Evolutionary conservation across 225 moss, liverwort and hornwort species (phyloP).

Genomic region (Takakia lepidozioides): DNA sequence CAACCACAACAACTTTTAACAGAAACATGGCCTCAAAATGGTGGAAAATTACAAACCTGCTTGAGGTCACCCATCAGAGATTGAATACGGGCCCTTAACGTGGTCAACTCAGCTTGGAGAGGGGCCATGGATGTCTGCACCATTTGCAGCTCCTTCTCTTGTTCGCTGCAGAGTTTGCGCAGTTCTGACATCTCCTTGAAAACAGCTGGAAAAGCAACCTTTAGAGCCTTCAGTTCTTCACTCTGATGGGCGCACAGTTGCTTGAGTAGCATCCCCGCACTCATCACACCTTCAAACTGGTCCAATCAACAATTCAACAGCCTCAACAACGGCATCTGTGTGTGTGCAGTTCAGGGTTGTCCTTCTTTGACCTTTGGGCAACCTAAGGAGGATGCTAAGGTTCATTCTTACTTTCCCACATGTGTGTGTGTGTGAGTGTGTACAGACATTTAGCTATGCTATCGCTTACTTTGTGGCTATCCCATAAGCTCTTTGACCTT

Average conservation of each 20-base stretch:
- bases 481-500: too few species aligned
- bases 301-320: too few species aligned
- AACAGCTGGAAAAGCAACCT: conserved; percentile 38
- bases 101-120: conserved; percentile 32
- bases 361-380: too few species aligned
- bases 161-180: conserved; percentile 28
- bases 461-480: too few species aligned
- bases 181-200: conserved; percentile 42
- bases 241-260: conserved; percentile 47
- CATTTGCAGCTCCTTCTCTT: conserved; percentile 33
- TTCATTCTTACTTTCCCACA: too few species aligned
- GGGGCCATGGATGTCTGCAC: conserved; percentile 23
- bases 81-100: conserved; percentile 27
- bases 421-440: too few species aligned
- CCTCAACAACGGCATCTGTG: too few species aligned
- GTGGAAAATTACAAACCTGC: conserved; percentile 27
- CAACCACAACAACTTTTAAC: not conserved
- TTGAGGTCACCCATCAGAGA: conserved; percentile 37
- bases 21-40: not conserved
- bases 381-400: too few species aligned
- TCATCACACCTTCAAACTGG: conserved; percentile 39
- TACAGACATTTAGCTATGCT: too few species aligned
- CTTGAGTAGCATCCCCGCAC: conserved; percentile 45
- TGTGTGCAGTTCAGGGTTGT: too few species aligned
- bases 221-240: conserved; percentile 44